Base-by-base conservation (phyloP, 129 eudicot species). In the Pseudognaphalium luteoalbum region DNA sequence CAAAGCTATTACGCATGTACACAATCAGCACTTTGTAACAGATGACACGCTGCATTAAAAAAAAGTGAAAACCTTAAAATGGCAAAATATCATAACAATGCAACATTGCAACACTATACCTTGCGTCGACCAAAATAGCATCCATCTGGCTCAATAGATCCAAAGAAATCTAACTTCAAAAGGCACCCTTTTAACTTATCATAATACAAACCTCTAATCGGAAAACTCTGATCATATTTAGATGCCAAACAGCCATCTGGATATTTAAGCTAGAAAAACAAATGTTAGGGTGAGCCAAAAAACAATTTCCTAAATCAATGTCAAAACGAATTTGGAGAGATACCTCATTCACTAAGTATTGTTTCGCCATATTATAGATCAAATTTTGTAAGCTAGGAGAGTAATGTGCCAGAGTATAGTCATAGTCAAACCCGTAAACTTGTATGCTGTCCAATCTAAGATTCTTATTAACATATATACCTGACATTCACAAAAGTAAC, bases 341-440 rank as follows among this genome's bases (percentile, higher is more conserved):
- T 22, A 94, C 99, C 99, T 95, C 99, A 52, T 91, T 84, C 51
- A 95, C 99, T 80, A 95, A 87, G 77, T 89, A 86, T 76, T 95
- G 92, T 80, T 95, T 95, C 7, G 99, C 99, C 81, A 84, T 85
- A 72, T 95, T 86, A 73, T 91, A 95, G 56, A 95, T 95, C 83
- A 95, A 77, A 73, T 90, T 69, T 73, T 95, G 99, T 69, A 95
- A 82, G 77, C 88, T 80, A 37, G 88, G 81, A 64, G 99, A 91
- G 87, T 95, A 95, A 84, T 95, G 97, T 2, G 94, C 99, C 88
- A 95, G 70, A 20, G 99, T 95, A 77, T 89, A 95, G 75, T 91
- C 99, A 78, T 95, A 95, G 76, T 95, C 99, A 85, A 95, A 95
- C n/a, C 99, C 99, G 29, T 90, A 95, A 34, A 95, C 99, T 86